Evolutionary conservation across 495 filamentous ascomycete species (phyloP), one percentile per base, ranked within the genome.

Genomic region (Penicillium crystallinum): DNA sequence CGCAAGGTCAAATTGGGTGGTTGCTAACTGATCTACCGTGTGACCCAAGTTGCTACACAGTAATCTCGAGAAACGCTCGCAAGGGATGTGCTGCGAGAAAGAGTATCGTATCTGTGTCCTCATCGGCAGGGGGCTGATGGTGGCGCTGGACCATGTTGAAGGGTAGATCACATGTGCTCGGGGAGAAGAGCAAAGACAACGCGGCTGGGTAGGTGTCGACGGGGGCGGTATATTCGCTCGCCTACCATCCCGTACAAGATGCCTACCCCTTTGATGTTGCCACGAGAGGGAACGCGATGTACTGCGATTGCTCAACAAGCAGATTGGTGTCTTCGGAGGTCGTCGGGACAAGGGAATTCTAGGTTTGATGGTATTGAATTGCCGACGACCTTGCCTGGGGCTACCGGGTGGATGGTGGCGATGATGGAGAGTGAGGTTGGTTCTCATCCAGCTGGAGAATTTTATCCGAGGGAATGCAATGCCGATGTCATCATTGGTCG

Each of bases 41-140:
- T 52, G 7, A 66, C 64, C 2, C 48, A 66, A 27, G 61, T 66
- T 41, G 43, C 44, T 2, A 14, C n/a, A 61, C 12, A 64, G 67
- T 14, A 63, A 65, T n/a, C 58, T 65, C 1, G 62, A 70, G 42
- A 74, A 68, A 58, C 73, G 71, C 72, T 67, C 68, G 14, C 73
- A 74, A 51, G 70, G 74, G 35, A 68, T 73, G 66, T 72, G 68
- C 66, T 74, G 74, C 55, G 66, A 69, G 41, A 70, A 70, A 46
- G 60, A 64, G 8, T 64, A 69, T 42, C 63, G 69, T 6, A 71
- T 71, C 49, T 67, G 72, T 46, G 15, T 17, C n/a, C 5, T 31
- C 11, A 31, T 9, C 4, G 5, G 11, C n/a, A n/a, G 34, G 4
- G n/a, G n/a, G 34, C 17, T 4, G 34, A 11, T 36, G 31, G 11